A percentile compares a stretch with the other conserved stretches of the same genome.
phyloP scores from a whole-genome alignment of 2,329 filamentous ascomycete species.

The Septoria petroselini region DNA sequence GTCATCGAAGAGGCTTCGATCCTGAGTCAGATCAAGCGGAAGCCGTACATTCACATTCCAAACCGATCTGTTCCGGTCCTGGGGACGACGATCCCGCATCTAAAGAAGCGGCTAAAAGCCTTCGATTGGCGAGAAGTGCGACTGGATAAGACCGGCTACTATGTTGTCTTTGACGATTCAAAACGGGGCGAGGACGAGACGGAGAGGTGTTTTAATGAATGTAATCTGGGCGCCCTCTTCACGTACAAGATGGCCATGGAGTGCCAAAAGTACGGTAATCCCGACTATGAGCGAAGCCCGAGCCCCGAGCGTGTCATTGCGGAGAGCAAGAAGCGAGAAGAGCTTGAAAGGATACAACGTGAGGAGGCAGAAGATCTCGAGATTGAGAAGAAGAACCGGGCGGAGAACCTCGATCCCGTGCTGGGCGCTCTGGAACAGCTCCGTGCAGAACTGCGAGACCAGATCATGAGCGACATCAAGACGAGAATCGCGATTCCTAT shows the following conservation, averaged over 20 bases:
- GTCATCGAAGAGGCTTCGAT: conserved; percentile 66
- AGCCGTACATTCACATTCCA: conserved; percentile 90
- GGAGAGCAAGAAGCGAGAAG: conserved; percentile 58
- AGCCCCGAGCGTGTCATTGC: conserved; percentile 51
- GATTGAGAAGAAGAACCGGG: conserved; percentile 83
- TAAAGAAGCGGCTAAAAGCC: conserved; percentile 83
- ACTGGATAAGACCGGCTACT: conserved; percentile 83
- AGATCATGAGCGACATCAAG: conserved; percentile 84
- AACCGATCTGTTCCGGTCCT: conserved; percentile 83
- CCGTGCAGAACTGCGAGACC: conserved; percentile 76
- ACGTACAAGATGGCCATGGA: conserved; percentile 93
- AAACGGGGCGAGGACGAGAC: conserved; percentile 74
- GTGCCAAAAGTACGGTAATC: conserved; percentile 66
- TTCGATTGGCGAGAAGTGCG: conserved; percentile 79
- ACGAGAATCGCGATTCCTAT: conserved; percentile 78
- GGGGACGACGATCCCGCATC: conserved; percentile 77
- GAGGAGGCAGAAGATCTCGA: conserved; percentile 82
- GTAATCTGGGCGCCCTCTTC: conserved; percentile 81
- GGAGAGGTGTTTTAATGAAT: conserved; percentile 72
- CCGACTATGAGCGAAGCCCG: conserved; percentile 57
- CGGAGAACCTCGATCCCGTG: conserved; percentile 87
- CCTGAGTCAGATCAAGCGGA: conserved; percentile 65
- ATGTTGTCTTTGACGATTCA: conserved; percentile 81
- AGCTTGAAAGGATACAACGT: conserved; percentile 62
- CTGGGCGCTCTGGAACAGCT: conserved; percentile 76